These are phyloP conservation scores for Capronia americana DNA, from an alignment of 2,329 filamentous ascomycete species.

Conservation along the genomic window DNA sequence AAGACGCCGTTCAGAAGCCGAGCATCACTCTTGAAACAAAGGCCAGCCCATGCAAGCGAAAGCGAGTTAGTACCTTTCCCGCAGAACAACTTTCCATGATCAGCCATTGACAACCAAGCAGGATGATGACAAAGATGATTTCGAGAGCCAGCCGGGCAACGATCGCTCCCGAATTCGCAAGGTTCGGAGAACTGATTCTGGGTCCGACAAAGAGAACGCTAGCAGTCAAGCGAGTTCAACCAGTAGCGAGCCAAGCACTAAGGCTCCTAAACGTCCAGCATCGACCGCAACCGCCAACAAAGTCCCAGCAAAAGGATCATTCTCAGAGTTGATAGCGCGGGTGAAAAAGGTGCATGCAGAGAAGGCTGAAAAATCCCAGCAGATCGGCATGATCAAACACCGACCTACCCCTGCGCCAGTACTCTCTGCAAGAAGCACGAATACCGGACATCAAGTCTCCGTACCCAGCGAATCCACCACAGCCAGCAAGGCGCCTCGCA, in stretches of 20 bases:
- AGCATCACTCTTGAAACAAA: not conserved
- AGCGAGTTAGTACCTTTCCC: slow-evolving; percentile 10
- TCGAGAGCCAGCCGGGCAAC: not conserved
- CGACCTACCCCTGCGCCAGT: not conserved
- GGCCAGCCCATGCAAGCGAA: slow-evolving; percentile 11
- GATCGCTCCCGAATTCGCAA: not conserved
- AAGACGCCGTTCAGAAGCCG: not conserved
- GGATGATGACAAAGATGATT: slow-evolving; percentile 2
- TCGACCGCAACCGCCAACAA: not conserved
- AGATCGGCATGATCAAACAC: not conserved
- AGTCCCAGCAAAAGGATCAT: not conserved
- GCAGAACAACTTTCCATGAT: not conserved
- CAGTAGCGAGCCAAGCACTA: not conserved
- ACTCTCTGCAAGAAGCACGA: not conserved
- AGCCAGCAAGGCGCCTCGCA: not conserved
- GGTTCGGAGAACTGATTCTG: not conserved
- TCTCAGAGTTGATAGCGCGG: not conserved
- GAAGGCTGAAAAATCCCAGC: not conserved
- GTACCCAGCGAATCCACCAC: not conserved
- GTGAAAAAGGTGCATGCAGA: not conserved
- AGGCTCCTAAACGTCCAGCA: not conserved
- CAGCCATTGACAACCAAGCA: slow-evolving; percentile 7
- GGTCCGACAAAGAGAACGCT: slow-evolving; percentile 1
- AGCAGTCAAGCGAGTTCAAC: not conserved
- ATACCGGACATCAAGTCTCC: not conserved